A percentile compares a stretch with the other conserved stretches of the same genome.
Evolutionary conservation across 305 asterid species (phyloP).

Genomic region (Vinca major): DNA sequence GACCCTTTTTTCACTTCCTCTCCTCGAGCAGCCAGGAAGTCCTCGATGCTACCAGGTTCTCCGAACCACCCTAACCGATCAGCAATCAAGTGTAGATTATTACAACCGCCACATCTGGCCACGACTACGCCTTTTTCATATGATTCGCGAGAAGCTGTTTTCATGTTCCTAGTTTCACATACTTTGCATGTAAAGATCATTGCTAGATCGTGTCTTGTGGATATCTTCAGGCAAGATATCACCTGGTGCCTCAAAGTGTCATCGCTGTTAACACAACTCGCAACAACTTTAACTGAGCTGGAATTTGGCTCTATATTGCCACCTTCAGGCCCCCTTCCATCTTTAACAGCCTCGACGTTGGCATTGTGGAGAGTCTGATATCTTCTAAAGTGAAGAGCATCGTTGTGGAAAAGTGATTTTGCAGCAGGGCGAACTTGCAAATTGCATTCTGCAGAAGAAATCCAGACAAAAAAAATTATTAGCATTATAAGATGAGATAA

Average conservation of each 20-base stretch:
- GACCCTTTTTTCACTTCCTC: constrained; percentile 80
- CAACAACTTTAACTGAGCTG: constrained; percentile 11
- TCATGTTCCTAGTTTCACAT: constrained; percentile 70
- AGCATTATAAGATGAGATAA: background rate
- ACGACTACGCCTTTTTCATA: constrained; percentile 81
- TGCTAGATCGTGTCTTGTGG: constrained; percentile 64
- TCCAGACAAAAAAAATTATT: constrained; percentile 7
- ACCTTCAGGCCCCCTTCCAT: constrained; percentile 21
- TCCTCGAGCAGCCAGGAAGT: constrained; percentile 73
- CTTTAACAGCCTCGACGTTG: constrained; percentile 21
- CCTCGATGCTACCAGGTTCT: constrained; percentile 68
- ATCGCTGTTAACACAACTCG: constrained; percentile 20
- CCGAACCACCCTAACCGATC: constrained; percentile 94
- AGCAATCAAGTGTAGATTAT: constrained; percentile 74
- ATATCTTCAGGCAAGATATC: constrained; percentile 45
- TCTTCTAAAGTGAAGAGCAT: constrained; percentile 30
- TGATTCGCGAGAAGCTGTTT: constrained; percentile 66
- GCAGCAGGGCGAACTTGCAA: constrained; percentile 31
- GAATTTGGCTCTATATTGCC: constrained; percentile 27
- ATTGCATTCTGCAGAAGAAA: constrained; percentile 30
- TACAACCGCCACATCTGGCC: constrained; percentile 80
- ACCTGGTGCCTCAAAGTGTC: constrained; percentile 31
- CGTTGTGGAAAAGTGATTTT: constrained; percentile 30
- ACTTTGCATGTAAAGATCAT: constrained; percentile 78
- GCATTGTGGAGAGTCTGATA: constrained; percentile 37